Base-by-base conservation (phyloP, 805 yeast species). In the Nakazawaea anatomiae region DNA sequence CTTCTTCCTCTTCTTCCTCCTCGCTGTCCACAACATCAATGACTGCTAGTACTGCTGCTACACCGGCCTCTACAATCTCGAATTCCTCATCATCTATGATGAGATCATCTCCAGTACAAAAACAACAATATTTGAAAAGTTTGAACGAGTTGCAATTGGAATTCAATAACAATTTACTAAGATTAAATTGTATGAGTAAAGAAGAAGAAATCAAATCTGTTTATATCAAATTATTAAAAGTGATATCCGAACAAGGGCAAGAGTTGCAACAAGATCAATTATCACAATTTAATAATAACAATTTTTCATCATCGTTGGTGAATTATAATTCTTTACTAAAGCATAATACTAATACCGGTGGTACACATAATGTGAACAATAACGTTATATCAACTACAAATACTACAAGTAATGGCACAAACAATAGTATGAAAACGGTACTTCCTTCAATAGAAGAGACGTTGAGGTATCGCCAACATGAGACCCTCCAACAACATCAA, bases 381-480 rank as follows among this genome's bases (percentile, higher is more conserved):
- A 32, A 32, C 25, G 25, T 18, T 18, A 18, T 18, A 18, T 18
- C 25, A 18, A 18, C 25, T 18, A 18, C 25, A 18, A 18, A 18
- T 2, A 18, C 25, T 3, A 18, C 25, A 18, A 18, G 25, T 18
- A 32, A 32, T 11, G 11, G 8, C 11, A 2, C 11, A 32, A 32
- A 32, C 12, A 56, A 56, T 35, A 58, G 5, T 14, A 39, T 10
- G 31, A 46, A 42, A 42, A 47, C 45, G 9, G 46, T 50, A n/a
- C 29, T 50, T 8, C 52, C 52, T 14, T 50, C 52, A 3, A 46
- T 60, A 32, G 57, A 55, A 29, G 52, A 47, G 11, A 42, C 47
- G 7, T 38, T 44, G 25, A 42, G 45, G 25, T 44, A 39, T 42
- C 28, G 10, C n/a, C 36, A 50, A 6, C 29, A 41, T 7, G 36